phyloP scores from a whole-genome alignment of 345 rosid genomes.

The Eucalyptus victrix region DNA sequence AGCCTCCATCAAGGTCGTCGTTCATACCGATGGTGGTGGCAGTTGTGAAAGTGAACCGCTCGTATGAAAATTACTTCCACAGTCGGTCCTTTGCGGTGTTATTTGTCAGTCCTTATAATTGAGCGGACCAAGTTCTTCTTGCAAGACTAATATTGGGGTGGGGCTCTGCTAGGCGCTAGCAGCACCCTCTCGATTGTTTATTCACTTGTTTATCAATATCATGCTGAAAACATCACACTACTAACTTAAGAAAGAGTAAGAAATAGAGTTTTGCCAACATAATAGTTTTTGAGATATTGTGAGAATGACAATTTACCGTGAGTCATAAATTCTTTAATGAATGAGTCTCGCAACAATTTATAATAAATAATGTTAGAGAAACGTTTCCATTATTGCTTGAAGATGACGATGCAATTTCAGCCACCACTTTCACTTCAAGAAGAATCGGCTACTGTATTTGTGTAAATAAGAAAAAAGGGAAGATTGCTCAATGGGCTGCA shows the following conservation, averaged over 20 bases:
- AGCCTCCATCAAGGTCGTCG: background rate
- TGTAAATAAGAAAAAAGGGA: too few species aligned
- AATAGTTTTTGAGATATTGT: too few species aligned
- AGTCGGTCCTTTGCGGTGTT: background rate
- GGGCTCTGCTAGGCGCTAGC: background rate
- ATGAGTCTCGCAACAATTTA: accelerated
- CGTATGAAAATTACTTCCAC: background rate
- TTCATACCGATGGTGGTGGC: background rate
- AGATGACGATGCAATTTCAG: too few species aligned
- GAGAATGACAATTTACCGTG: accelerated
- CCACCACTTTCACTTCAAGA: too few species aligned
- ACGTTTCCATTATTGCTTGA: too few species aligned
- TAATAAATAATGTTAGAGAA: too few species aligned
- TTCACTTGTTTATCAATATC: background rate
- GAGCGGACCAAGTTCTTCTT: background rate
- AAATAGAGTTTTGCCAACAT: background rate
- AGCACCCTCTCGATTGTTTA: background rate
- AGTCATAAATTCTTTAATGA: accelerated
- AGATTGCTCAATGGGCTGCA: too few species aligned
- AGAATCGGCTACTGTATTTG: too few species aligned
- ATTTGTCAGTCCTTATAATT: background rate
- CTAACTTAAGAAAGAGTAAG: background rate
- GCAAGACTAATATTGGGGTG: background rate
- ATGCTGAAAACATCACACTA: background rate
- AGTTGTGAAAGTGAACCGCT: background rate